Base-by-base conservation (phyloP, 2,329 filamentous ascomycete genomes). In the Monosporascus sp. region DNA sequence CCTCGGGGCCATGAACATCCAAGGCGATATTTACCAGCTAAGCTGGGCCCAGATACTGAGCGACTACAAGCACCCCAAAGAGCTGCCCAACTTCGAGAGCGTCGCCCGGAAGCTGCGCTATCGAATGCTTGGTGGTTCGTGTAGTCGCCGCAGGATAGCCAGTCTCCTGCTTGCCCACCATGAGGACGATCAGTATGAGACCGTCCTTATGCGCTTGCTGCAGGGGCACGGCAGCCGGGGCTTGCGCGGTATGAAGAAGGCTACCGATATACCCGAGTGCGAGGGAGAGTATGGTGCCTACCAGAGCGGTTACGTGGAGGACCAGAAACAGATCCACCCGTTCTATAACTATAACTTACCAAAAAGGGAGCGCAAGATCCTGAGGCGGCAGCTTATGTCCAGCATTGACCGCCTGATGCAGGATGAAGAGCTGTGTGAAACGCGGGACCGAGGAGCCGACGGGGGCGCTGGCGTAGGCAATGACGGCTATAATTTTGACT, bases 151-250 rank as follows among this genome's bases (percentile, higher is more conserved):
- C 6, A 66, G 72, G 0, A 80, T 88, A 4, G 71, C 69, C 5
- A 81, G 82, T 20, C 68, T 97, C 2, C 79, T 97, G 39, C 74
- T 95, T 27, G 94, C 87, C 4, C 94, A 99, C 66, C 94, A 99
- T 67, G 76, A 81, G 56, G 92, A 97, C 63, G 94, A 99, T 63
- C 90, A 94, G 65, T 88, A 91, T 52, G 94, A 99, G 72, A 97
- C 92, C 0, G 78, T 95, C 4, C 71, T 97, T 48, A 88, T 91
- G 84, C 82, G 94, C 43, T 70, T 97, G 37, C 70, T 86, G 8
- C 75, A 76, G 3, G 84, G 86, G 0, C 87, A 90, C 62, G 74
- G 80, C 2, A 81, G 82, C n/a, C 74, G 79, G n/a, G 91, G 89
- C 0, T 73, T 96, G 31, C 74, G 78, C 17, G 90, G 88, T 3